Conservation (phyloP, 1,284 basidiomycete genomes). For the Moesziomyces parantarcticus region DNA sequence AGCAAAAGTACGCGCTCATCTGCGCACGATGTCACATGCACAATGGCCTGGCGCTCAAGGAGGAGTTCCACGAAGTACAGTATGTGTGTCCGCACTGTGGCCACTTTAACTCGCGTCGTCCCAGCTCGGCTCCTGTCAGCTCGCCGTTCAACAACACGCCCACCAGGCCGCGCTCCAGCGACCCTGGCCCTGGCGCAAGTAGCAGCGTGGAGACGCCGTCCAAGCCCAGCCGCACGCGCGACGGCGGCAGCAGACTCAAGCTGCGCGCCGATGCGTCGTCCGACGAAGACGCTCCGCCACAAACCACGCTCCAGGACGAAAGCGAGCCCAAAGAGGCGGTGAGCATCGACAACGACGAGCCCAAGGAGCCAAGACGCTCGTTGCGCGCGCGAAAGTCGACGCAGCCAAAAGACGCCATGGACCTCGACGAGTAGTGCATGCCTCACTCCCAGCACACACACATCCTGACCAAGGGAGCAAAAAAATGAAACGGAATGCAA, state of each 20-base stretch:
- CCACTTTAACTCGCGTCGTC: conserved; percentile 74
- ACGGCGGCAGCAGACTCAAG: conserved; percentile 22
- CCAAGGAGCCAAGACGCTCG: conserved; percentile 13
- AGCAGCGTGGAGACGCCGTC: conserved; percentile 25
- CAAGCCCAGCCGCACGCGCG: conserved; percentile 16
- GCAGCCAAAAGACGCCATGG: conserved; percentile 30
- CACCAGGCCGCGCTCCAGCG: background rate
- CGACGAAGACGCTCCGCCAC: conserved; percentile 23
- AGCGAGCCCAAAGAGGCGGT: background rate
- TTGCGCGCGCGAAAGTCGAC: conserved; percentile 27
- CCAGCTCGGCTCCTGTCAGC: conserved; percentile 61
- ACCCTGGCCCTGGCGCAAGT: no score
- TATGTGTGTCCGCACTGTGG: conserved; percentile 81
- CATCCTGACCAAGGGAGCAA: background rate
- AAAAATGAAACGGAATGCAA: no score
- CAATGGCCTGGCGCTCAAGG: conserved; percentile 91
- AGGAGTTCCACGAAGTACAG: conserved; percentile 87
- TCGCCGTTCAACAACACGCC: conserved; percentile 53
- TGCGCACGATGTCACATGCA: conserved; percentile 92
- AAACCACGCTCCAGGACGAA: conserved; percentile 26
- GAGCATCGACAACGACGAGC: conserved; percentile 14
- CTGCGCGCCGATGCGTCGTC: conserved; percentile 26
- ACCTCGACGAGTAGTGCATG: conserved; percentile 18
- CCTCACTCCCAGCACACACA: background rate
- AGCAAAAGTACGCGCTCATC: conserved; percentile 83